These are phyloP conservation scores for Filosporella fistucella DNA, from an alignment of 495 filamentous ascomycete genomes.

Conservation along the genomic window DNA sequence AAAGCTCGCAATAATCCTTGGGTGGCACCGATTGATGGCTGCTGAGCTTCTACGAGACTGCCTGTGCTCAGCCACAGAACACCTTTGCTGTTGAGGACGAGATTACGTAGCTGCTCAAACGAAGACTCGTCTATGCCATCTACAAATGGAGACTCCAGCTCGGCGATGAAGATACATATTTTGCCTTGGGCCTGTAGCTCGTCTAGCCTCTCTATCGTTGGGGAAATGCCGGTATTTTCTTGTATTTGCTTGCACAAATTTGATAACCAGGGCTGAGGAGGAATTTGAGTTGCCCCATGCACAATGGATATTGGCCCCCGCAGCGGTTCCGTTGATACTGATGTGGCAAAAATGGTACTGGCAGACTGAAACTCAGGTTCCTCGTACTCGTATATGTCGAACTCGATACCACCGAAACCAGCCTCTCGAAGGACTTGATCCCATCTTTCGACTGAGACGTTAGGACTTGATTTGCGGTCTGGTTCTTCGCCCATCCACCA, in stretches of 20 bases:
- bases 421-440: neutral
- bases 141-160: constrained; percentile 6
- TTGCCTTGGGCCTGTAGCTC: neutral
- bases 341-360: constrained; percentile 8
- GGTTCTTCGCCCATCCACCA: constrained; percentile 39
- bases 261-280: neutral
- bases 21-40: neutral
- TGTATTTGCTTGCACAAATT: neutral
- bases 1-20: constrained; percentile 6
- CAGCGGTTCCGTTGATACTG: neutral
- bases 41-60: neutral
- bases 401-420: constrained; percentile 7
- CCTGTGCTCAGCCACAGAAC: constrained; percentile 26
- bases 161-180: constrained; percentile 6
- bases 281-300: neutral
- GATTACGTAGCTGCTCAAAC: constrained; percentile 30
- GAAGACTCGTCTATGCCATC: neutral
- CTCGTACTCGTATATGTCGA: constrained; percentile 4
- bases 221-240: neutral
- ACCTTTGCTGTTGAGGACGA: constrained; percentile 29
- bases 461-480: constrained; percentile 2
- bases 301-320: neutral
- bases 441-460: constrained; percentile 1
- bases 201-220: neutral
- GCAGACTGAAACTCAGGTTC: neutral